Percentiles rank a stretch among this genome's conserved stretches.
These are phyloP conservation scores for Firmiana major DNA, from an alignment of 345 rosid genomes.

Conservation along the genomic window DNA sequence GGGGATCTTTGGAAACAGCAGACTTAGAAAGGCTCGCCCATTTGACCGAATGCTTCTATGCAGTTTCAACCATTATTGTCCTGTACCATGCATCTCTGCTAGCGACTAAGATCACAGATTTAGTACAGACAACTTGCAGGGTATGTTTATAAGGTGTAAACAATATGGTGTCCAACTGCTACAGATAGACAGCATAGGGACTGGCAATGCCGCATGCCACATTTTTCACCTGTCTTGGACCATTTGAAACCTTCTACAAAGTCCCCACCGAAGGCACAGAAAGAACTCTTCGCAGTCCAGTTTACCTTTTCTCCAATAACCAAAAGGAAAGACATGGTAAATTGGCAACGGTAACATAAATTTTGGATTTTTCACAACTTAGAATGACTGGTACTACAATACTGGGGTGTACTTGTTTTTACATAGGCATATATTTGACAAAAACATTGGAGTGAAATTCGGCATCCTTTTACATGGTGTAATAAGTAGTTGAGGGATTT, in stretches of 20 bases:
- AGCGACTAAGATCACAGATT: not conserved
- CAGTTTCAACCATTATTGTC: not conserved
- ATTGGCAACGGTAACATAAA: constrained; percentile 1
- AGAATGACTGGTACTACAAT: not conserved
- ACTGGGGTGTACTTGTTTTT: not conserved
- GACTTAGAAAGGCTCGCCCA: not conserved
- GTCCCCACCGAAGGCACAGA: too few species aligned
- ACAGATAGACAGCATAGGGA: too few species aligned
- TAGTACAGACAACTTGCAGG: not conserved
- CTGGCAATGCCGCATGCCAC: too few species aligned
- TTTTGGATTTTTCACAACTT: not conserved
- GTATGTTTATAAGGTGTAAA: not conserved
- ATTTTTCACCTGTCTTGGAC: too few species aligned
- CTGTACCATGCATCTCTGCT: not conserved
- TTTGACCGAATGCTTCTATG: not conserved
- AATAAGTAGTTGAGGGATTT: constrained; percentile 33
- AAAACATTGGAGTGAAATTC: not conserved
- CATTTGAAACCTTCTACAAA: too few species aligned
- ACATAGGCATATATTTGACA: not conserved
- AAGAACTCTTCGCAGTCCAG: too few species aligned
- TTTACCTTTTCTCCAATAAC: not conserved
- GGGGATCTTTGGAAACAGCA: not conserved
- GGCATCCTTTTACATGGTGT: constrained; percentile 26
- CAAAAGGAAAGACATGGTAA: not conserved
- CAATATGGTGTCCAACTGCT: not conserved